These are phyloP conservation scores for Cyathus striatus DNA, from an alignment of 768 basidiomycete species.

Conservation along the genomic window DNA sequence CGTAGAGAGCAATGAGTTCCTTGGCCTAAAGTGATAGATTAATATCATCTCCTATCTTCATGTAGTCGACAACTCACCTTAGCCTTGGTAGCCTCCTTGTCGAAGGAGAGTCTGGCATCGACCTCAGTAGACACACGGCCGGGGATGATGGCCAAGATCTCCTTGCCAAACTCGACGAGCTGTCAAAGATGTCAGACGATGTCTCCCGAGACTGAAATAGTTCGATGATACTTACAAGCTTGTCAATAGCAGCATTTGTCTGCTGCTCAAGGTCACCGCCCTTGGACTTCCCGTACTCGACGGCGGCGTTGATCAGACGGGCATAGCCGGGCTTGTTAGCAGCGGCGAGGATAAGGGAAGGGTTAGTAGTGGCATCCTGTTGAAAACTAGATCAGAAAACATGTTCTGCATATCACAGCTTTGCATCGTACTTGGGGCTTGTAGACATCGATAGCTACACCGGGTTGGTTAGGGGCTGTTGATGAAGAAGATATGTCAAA, in stretches of 20 bases:
- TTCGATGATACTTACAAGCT: conserved; percentile 79
- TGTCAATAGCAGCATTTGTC: conserved; percentile 77
- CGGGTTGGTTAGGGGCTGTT: conserved; percentile 14
- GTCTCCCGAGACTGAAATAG: no score
- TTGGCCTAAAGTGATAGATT: conserved; percentile 64
- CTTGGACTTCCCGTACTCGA: conserved; percentile 74
- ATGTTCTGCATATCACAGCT: conserved; percentile 1
- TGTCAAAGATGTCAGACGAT: no score
- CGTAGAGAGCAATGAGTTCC: conserved; percentile 90
- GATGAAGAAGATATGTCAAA: conserved; percentile 12
- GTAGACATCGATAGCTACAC: conserved; percentile 86
- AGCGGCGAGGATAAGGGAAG: conserved; percentile 90
- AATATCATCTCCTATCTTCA: no score
- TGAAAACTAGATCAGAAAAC: conserved; percentile 5
- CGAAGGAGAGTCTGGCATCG: conserved; percentile 95
- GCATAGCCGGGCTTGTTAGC: conserved; percentile 86
- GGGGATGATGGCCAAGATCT: conserved; percentile 92
- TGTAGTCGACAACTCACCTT: no score
- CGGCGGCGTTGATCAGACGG: conserved; percentile 71
- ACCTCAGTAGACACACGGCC: conserved; percentile 99
- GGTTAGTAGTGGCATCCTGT: conserved; percentile 98
- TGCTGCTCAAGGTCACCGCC: conserved; percentile 74
- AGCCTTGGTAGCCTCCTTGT: conserved; percentile 87
- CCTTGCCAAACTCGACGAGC: conserved; percentile 97
- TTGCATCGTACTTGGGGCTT: conserved; percentile 73